phyloP scores from a whole-genome alignment of 2,329 filamentous ascomycete species.

The Zasmidium angulare region DNA sequence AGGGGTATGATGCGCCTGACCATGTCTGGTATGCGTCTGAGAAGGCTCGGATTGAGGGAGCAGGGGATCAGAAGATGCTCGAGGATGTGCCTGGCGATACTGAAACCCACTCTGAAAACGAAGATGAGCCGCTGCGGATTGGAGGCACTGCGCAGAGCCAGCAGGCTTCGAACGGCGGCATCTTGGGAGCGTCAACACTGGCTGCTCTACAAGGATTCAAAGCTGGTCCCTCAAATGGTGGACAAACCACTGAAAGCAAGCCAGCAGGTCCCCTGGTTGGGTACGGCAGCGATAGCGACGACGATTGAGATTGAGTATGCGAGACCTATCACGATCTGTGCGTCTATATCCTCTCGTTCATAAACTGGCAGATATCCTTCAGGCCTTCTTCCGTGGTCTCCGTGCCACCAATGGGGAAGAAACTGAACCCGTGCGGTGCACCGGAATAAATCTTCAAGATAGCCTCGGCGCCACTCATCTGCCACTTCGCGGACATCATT shows the following conservation, averaged over 20 bases:
- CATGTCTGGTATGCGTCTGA: constrained; percentile 89
- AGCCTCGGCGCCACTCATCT: constrained; percentile 50
- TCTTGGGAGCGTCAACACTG: constrained; percentile 80
- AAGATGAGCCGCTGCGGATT: constrained; percentile 41
- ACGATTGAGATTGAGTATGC: constrained; percentile 41
- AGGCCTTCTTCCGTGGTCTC: constrained; percentile 40
- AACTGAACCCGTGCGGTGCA: constrained; percentile 54
- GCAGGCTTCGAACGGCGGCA: constrained; percentile 53
- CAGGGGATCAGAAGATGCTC: constrained; percentile 59
- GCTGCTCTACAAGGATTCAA: constrained; percentile 67
- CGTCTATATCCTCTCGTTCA: constrained; percentile 27
- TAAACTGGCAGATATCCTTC: constrained; percentile 42
- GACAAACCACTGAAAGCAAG: constrained; percentile 52
- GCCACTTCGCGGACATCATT: constrained; percentile 57
- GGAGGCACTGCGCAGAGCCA: constrained; percentile 41
- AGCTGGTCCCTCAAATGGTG: constrained; percentile 41
- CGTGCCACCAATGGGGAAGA: constrained; percentile 38
- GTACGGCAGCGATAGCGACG: constrained; percentile 89
- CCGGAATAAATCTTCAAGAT: constrained; percentile 43
- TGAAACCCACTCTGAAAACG: constrained; percentile 35
- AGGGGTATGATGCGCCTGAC: constrained; percentile 92
- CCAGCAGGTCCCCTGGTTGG: constrained; percentile 74
- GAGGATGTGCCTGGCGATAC: constrained; percentile 53
- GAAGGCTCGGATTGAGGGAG: constrained; percentile 63
- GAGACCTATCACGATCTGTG: neutral